Evolutionary conservation across 2,329 filamentous ascomycete genomes (phyloP).

Genomic region (Aspergillus sp.): DNA sequence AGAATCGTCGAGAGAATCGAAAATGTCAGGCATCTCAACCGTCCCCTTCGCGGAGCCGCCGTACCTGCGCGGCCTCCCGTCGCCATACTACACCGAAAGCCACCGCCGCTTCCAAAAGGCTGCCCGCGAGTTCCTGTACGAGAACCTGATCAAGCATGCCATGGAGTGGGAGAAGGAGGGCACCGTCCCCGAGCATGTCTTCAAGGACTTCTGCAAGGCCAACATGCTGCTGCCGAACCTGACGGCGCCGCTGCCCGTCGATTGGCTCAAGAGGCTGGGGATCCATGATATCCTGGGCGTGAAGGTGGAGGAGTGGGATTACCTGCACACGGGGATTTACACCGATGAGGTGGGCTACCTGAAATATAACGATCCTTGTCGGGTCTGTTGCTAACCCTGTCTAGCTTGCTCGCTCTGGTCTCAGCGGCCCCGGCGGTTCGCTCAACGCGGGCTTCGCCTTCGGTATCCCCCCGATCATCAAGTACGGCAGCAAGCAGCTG

Average conservation of each 20-base stretch:
- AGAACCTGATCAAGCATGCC: slow-evolving; percentile 62
- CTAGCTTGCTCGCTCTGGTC: slow-evolving; percentile 63
- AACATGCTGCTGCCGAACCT: slow-evolving; percentile 72
- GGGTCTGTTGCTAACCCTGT: neutral
- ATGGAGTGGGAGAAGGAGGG: slow-evolving; percentile 70
- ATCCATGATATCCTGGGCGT: slow-evolving; percentile 67
- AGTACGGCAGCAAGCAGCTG: slow-evolving; percentile 62
- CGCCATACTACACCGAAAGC: slow-evolving; percentile 67
- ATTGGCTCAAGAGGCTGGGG: slow-evolving; percentile 65
- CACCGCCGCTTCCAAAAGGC: slow-evolving; percentile 67
- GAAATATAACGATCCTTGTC: neutral
- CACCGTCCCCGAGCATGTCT: slow-evolving; percentile 64
- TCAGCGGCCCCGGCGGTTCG: slow-evolving; percentile 63
- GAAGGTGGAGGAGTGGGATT: slow-evolving; percentile 72
- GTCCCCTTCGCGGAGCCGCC: slow-evolving; percentile 73
- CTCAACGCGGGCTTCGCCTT: slow-evolving; percentile 72
- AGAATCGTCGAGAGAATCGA: neutral
- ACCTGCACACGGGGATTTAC: slow-evolving; percentile 69
- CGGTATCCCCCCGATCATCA: slow-evolving; percentile 69
- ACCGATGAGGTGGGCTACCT: slow-evolving; percentile 57
- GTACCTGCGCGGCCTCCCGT: slow-evolving; percentile 68
- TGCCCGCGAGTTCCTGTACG: slow-evolving; percentile 64
- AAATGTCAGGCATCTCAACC: slow-evolving; percentile 8
- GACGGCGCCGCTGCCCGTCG: slow-evolving; percentile 66
- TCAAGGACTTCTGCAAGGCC: slow-evolving; percentile 61